phyloP scores from a whole-genome alignment of 2,329 filamentous ascomycete species.

The Pyricularia grisea region DNA sequence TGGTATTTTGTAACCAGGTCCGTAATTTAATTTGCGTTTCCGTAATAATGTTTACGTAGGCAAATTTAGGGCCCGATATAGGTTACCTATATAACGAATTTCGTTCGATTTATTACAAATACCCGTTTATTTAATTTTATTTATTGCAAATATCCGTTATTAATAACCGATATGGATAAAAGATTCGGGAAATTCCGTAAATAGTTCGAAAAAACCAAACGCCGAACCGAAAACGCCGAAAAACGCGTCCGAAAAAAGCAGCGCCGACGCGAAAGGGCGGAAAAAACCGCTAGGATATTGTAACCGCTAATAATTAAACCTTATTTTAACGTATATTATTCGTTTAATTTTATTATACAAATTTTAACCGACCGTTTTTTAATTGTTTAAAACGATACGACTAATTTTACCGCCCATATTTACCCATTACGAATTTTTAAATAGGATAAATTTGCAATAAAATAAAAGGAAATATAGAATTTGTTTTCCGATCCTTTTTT shows the following conservation, averaged over 20 bases:
- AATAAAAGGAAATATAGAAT: slow-evolving; percentile 21
- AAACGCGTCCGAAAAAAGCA: no score
- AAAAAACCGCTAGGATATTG: slow-evolving; percentile 14
- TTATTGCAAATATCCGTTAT: not conserved
- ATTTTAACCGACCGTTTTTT: slow-evolving; percentile 17
- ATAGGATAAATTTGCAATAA: slow-evolving; percentile 21
- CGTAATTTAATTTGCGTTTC: no score
- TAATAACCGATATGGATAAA: not conserved
- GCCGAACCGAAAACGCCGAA: slow-evolving; percentile 11
- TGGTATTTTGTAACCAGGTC: no score
- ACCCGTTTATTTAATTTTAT: not conserved
- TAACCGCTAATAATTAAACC: slow-evolving; percentile 13
- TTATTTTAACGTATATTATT: no score
- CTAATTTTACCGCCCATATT: no score
- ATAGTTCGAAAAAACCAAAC: not conserved
- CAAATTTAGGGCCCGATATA: not conserved
- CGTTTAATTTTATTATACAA: slow-evolving; percentile 18
- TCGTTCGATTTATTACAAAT: not conserved
- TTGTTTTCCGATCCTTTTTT: no score
- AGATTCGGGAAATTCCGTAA: not conserved
- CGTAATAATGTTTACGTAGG: no score
- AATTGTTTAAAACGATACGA: no score
- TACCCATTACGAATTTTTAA: slow-evolving; percentile 20
- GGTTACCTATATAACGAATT: not conserved
- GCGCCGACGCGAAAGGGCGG: slow-evolving; percentile 17